A percentile compares a stretch with the other conserved stretches of the same genome.
Conservation (phyloP, 768 basidiomycete genomes). For the Lactarius evosmus region DNA sequence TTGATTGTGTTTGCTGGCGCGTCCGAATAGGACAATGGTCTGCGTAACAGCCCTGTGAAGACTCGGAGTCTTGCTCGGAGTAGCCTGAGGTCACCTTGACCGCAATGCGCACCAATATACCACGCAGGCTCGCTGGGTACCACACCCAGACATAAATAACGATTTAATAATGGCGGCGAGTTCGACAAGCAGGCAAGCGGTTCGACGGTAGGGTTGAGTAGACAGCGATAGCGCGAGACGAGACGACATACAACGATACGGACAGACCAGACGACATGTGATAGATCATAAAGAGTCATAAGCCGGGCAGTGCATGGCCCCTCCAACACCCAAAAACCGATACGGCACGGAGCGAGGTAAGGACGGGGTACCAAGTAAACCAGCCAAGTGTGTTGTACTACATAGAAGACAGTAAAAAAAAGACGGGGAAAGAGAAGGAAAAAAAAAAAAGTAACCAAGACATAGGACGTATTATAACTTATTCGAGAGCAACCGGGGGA, state of each 20-base stretch:
- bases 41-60: too few relatives aligned
- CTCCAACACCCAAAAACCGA: not conserved
- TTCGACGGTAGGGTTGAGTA: constrained; percentile 14
- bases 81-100: too few relatives aligned
- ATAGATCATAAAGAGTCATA: constrained; percentile 20
- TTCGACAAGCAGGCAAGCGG: not conserved
- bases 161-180: not conserved
- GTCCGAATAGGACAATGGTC: too few relatives aligned
- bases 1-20: too few relatives aligned
- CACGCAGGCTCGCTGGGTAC: too few relatives aligned
- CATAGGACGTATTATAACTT: constrained; percentile 23
- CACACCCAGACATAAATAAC: not conserved
- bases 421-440: not conserved
- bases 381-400: constrained; percentile 11
- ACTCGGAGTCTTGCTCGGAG: too few relatives aligned
- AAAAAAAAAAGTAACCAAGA: constrained; percentile 14
- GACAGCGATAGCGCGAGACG: constrained; percentile 23
- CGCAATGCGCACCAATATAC: too few relatives aligned
- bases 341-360: not conserved
- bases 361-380: not conserved
- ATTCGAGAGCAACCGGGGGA: constrained; percentile 3
- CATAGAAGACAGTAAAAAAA: not conserved
- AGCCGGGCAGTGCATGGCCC: not conserved
- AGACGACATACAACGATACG: constrained; percentile 16
- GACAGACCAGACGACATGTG: constrained; percentile 9